Percentiles rank a stretch among this genome's conserved stretches.
phyloP scores from a whole-genome alignment of 331 rosid species.

The Malus hybrid region DNA sequence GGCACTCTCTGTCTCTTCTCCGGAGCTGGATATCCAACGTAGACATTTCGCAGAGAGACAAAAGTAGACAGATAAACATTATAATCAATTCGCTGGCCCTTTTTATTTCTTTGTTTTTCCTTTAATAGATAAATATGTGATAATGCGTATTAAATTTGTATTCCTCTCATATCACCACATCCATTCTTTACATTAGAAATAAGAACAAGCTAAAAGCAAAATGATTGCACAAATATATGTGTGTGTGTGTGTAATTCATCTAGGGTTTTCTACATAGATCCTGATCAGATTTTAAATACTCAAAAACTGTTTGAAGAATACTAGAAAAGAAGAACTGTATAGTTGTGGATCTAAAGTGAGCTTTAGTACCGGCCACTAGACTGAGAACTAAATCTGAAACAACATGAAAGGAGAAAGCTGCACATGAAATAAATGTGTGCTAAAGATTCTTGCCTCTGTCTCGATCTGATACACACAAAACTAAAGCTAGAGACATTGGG shows the following conservation, averaged over 20 bases:
- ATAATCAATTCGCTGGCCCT: constrained; percentile 38
- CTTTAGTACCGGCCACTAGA: constrained; percentile 1
- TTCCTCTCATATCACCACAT: not conserved
- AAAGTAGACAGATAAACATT: constrained; percentile 29
- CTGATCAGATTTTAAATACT: not conserved
- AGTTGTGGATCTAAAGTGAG: constrained; percentile 3
- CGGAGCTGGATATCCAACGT: constrained; percentile 64
- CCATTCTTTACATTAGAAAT: not conserved
- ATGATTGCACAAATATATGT: not conserved
- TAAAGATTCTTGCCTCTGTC: not conserved
- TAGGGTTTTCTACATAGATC: not conserved
- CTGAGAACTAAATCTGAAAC: not conserved
- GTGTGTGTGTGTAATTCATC: not conserved
- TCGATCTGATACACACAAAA: constrained; percentile 12
- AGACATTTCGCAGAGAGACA: constrained; percentile 30
- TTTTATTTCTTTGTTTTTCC: not conserved
- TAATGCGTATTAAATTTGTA: too few species aligned
- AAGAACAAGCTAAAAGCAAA: not conserved
- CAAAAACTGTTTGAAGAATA: not conserved
- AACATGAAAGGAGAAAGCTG: constrained; percentile 1
- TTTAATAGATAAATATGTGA: not conserved
- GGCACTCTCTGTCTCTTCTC: constrained; percentile 30
- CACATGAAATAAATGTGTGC: constrained; percentile 29
- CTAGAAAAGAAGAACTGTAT: not conserved
- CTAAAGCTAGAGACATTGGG: constrained; percentile 15